phyloP scores from a whole-genome alignment of 106 monocot species.

The Acorus gramineus region DNA sequence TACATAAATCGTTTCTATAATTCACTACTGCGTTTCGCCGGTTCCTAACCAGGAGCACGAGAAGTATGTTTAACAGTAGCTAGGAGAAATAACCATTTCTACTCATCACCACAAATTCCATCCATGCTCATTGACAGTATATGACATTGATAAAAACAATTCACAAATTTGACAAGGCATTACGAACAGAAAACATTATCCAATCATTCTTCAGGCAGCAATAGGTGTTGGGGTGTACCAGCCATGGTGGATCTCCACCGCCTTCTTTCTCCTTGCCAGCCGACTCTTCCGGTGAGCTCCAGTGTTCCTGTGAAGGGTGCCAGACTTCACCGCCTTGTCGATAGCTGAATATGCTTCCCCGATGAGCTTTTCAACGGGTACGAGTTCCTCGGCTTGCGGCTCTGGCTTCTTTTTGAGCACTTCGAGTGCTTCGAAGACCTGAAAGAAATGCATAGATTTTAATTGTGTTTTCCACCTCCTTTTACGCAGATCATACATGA shows the following conservation, averaged over 20 bases:
- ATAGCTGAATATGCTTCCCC: constrained; percentile 69
- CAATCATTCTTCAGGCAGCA: background rate
- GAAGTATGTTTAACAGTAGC: no score
- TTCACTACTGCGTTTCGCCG: no score
- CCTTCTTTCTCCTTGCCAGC: constrained; percentile 76
- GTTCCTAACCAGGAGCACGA: no score
- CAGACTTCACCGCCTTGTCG: constrained; percentile 76
- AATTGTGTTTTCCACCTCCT: no score
- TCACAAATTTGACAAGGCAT: background rate
- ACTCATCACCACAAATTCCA: background rate
- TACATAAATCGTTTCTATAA: no score
- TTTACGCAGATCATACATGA: no score
- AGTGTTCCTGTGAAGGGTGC: constrained; percentile 75
- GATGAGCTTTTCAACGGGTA: constrained; percentile 63
- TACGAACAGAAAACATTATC: background rate
- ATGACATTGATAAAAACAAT: no score
- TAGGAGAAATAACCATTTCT: background rate
- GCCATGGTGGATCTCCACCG: constrained; percentile 75
- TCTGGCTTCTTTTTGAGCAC: constrained; percentile 56
- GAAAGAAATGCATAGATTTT: background rate
- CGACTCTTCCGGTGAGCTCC: constrained; percentile 77
- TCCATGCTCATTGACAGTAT: no score
- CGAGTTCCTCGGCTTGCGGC: constrained; percentile 53
- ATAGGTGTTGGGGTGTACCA: constrained; percentile 55
- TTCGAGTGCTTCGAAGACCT: constrained; percentile 70